A percentile compares a stretch with the other conserved stretches of the same genome.
Conservation (phyloP, 2,329 filamentous ascomycete genomes). For the Macrophomina tecta region DNA sequence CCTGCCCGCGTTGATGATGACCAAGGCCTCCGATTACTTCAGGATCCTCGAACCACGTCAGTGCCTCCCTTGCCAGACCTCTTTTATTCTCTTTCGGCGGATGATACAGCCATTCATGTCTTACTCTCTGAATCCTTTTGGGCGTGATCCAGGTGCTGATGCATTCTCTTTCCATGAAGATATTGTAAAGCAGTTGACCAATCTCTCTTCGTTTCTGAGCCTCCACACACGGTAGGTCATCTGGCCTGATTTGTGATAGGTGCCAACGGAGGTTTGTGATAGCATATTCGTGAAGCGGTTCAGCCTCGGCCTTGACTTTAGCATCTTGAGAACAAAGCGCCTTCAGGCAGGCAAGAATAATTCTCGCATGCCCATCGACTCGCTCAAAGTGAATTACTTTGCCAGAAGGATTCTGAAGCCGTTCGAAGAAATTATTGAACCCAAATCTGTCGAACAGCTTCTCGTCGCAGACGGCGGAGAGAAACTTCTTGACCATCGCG, state of each 20-base stretch:
- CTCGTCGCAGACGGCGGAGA: not conserved
- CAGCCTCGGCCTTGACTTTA: not conserved
- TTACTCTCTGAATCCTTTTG: not conserved
- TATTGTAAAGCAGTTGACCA: not conserved
- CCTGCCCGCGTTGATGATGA: not conserved
- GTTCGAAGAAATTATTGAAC: not conserved
- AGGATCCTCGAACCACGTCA: constrained; percentile 8
- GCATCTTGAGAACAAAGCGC: not conserved
- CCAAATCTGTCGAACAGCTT: not conserved
- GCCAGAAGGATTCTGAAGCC: not conserved
- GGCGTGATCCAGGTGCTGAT: not conserved
- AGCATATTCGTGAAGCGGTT: not conserved
- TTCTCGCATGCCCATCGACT: constrained; percentile 3
- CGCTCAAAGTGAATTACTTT: not conserved
- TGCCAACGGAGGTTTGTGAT: constrained; percentile 2
- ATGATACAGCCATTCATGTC: constrained; percentile 2
- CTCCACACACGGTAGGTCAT: not conserved
- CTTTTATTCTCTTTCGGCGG: not conserved
- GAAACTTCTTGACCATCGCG: not conserved
- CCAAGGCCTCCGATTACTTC: not conserved
- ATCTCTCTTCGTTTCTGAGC: not conserved
- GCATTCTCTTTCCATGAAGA: not conserved
- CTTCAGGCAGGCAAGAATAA: not conserved
- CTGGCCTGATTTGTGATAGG: not conserved
- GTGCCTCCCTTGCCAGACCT: not conserved